phyloP scores from a whole-genome alignment of 176 grass and related monocot species.

The Calamus simplicifolius region DNA sequence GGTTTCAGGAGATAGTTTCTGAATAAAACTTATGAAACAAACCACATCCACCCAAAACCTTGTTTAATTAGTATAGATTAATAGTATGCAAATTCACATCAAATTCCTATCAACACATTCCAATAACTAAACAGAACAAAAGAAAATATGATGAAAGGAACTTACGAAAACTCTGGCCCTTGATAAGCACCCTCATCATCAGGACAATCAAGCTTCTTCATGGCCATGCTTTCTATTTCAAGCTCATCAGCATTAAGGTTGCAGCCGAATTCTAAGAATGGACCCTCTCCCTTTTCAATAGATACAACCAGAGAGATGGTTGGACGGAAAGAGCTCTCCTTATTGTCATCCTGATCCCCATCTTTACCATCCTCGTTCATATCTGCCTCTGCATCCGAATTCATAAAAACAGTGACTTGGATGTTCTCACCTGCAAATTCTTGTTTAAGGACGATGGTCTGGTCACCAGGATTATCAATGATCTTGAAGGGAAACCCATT shows the following conservation, averaged over 20 bases:
- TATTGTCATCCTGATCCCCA: constrained; percentile 13
- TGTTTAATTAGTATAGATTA: no score
- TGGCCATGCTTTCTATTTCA: constrained; percentile 61
- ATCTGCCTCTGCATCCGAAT: constrained; percentile 35
- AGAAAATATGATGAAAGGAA: constrained; percentile 22
- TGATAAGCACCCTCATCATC: constrained; percentile 47
- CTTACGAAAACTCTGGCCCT: constrained; percentile 84
- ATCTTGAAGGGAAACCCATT: constrained; percentile 75
- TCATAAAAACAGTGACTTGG: constrained; percentile 60
- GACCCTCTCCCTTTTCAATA: constrained; percentile 46
- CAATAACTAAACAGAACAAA: not conserved
- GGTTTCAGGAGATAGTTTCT: no score
- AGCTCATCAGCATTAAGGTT: constrained; percentile 69
- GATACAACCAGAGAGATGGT: constrained; percentile 58
- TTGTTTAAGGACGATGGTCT: constrained; percentile 64
- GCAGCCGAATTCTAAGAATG: constrained; percentile 68
- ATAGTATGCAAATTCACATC: no score
- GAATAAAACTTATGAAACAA: no score
- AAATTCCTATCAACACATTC: no score
- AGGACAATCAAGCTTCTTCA: constrained; percentile 36
- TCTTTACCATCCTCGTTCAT: constrained; percentile 42
- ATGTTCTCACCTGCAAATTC: constrained; percentile 55
- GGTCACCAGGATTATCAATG: constrained; percentile 72
- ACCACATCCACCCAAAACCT: no score
- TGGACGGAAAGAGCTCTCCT: constrained; percentile 38